Conservation (phyloP, 805 yeast species). For the Phaffomyces antillensis region DNA sequence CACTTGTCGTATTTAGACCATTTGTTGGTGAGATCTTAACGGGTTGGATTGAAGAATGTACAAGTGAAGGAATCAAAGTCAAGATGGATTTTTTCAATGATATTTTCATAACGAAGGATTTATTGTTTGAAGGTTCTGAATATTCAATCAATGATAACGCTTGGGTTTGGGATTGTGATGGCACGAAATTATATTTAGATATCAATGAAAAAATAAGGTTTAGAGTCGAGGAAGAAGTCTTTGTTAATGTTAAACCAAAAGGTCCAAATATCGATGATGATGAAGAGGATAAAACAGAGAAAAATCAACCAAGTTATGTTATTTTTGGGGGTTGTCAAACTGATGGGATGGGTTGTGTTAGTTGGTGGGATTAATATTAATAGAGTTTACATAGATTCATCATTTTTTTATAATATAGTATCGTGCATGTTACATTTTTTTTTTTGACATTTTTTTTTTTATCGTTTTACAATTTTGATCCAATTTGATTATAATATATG, state of each 20-base stretch:
- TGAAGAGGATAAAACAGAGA: conserved; percentile 27
- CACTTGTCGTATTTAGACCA: conserved; percentile 84
- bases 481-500: neutral
- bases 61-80: conserved; percentile 78
- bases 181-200: conserved; percentile 74
- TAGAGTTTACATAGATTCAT: neutral
- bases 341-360: conserved; percentile 93
- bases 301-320: conserved; percentile 70
- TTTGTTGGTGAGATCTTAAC: conserved; percentile 88
- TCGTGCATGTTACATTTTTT: neutral
- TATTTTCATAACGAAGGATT: conserved; percentile 76
- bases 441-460: too few species aligned
- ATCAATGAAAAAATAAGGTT: conserved; percentile 87
- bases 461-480: too few species aligned
- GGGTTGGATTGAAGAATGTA: conserved; percentile 89
- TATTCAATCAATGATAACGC: conserved; percentile 74
- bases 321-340: conserved; percentile 86
- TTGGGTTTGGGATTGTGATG: conserved; percentile 88
- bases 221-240: conserved; percentile 83
- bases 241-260: conserved; percentile 75
- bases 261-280: conserved; percentile 40
- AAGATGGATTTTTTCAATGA: conserved; percentile 88
- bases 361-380: conserved; percentile 80
- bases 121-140: conserved; percentile 71
- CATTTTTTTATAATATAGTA: neutral